phyloP scores from a whole-genome alignment of 768 basidiomycete genomes.

The Lentinula lateritia region DNA sequence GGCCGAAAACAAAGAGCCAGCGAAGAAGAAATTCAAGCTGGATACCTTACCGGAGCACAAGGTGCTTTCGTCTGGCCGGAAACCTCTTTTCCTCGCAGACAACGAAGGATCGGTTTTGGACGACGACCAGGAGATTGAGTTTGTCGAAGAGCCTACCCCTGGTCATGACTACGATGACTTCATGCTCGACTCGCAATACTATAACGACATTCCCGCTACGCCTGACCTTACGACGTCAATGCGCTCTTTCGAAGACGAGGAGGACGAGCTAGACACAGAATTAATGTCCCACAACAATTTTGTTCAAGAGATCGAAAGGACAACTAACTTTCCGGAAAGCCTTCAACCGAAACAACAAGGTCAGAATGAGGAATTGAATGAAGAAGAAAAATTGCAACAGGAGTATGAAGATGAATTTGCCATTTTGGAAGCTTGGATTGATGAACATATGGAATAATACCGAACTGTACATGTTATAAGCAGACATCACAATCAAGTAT shows the following conservation, averaged over 20 bases:
- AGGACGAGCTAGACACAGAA: slow-evolving; percentile 2
- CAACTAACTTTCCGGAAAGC: not conserved
- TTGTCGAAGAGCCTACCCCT: not conserved
- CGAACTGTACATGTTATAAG: no score
- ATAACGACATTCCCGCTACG: slow-evolving; percentile 9
- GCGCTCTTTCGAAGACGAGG: slow-evolving; percentile 6
- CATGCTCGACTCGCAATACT: slow-evolving; percentile 24
- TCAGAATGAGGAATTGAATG: slow-evolving; percentile 14
- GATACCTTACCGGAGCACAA: not conserved
- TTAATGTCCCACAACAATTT: not conserved
- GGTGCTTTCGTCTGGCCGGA: not conserved
- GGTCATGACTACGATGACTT: slow-evolving; percentile 19
- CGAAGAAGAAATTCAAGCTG: slow-evolving; percentile 7
- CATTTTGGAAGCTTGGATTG: slow-evolving; percentile 65
- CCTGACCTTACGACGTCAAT: slow-evolving; percentile 13
- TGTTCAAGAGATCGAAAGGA: not conserved
- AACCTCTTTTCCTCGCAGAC: not conserved
- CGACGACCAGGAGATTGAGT: slow-evolving; percentile 9
- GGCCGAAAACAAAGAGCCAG: not conserved
- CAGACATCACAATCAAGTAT: no score
- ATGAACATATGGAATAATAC: slow-evolving; percentile 10
- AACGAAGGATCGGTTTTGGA: not conserved
- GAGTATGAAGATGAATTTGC: slow-evolving; percentile 44
- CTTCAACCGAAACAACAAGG: not conserved
- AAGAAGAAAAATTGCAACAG: slow-evolving; percentile 19